Percentiles rank a stretch among this genome's conserved stretches.
Evolutionary conservation across 2,329 filamentous ascomycete genomes (phyloP).

Genomic region (Phialophora chinensis): DNA sequence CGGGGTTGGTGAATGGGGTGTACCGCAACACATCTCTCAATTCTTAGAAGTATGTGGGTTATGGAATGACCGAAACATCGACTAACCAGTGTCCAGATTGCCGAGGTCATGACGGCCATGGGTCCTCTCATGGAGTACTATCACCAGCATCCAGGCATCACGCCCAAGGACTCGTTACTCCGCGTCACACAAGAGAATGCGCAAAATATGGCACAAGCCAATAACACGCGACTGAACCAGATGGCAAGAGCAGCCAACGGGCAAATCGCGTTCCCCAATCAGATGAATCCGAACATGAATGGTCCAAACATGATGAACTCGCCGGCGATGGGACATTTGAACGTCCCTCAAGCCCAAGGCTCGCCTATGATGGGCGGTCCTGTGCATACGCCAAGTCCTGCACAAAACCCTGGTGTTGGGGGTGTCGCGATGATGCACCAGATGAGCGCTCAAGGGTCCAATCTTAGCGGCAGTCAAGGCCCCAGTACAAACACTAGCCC

Average conservation of each 20-base stretch:
- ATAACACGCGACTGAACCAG: constrained; percentile 34
- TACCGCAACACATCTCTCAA: constrained; percentile 62
- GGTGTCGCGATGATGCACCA: constrained; percentile 62
- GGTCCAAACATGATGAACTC: constrained; percentile 62
- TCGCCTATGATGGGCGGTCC: constrained; percentile 60
- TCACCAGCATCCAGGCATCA: constrained; percentile 58
- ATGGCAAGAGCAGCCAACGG: constrained; percentile 38
- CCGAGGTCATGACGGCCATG: constrained; percentile 71
- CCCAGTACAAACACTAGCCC: constrained; percentile 68
- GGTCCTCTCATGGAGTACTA: constrained; percentile 64
- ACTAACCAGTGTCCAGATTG: constrained; percentile 56
- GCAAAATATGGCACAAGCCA: constrained; percentile 42
- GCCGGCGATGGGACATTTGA: constrained; percentile 62
- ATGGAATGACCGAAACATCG: constrained; percentile 6
- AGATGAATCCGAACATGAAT: constrained; percentile 51
- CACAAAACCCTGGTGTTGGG: constrained; percentile 53
- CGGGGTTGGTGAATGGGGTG: constrained; percentile 54
- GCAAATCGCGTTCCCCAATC: constrained; percentile 43
- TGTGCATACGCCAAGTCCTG: constrained; percentile 54
- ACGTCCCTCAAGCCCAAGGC: constrained; percentile 54
- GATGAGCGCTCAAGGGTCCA: constrained; percentile 62
- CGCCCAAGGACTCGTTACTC: constrained; percentile 61
- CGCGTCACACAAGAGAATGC: constrained; percentile 54
- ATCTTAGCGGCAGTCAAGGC: constrained; percentile 55
- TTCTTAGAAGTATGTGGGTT: constrained; percentile 64